A percentile compares a stretch with the other conserved stretches of the same genome.
phyloP scores from a whole-genome alignment of 176 grass and related monocot species.

The Elymus sibiricus region DNA sequence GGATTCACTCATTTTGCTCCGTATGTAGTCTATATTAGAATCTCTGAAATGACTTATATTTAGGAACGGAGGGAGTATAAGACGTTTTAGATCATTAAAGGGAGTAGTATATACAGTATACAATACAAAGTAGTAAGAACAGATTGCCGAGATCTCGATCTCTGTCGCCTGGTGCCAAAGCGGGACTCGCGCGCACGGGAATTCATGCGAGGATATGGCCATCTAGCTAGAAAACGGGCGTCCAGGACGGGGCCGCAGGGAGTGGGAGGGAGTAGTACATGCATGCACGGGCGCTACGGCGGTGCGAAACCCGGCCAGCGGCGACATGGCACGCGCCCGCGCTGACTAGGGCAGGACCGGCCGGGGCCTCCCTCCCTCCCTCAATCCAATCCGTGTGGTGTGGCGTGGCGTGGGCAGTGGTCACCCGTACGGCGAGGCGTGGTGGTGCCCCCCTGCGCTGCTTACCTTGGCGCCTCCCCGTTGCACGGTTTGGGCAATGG shows the following conservation, averaged over 20 bases:
- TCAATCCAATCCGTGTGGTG: not conserved
- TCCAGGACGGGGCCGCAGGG: not conserved
- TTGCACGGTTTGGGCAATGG: conserved; percentile 25
- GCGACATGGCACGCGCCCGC: not conserved
- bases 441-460: not conserved
- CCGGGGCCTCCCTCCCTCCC: not conserved
- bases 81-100: too few species aligned
- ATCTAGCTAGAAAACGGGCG: not conserved
- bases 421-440: not conserved
- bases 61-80: too few species aligned
- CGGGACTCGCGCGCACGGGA: not conserved
- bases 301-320: not conserved
- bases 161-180: not conserved
- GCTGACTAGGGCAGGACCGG: not conserved
- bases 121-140: too few species aligned
- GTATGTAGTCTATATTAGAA: too few species aligned
- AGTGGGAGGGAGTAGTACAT: not conserved
- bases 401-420: not conserved
- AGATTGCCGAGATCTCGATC: not conserved
- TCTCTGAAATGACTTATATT: too few species aligned
- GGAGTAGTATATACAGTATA: too few species aligned
- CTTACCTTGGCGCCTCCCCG: conserved; percentile 9
- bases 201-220: not conserved
- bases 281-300: not conserved
- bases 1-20: too few species aligned